A percentile compares a stretch with the other conserved stretches of the same genome.
Evolutionary conservation across 1,139 yeast species (phyloP).

Genomic region (Hanseniaspora uvarum): DNA sequence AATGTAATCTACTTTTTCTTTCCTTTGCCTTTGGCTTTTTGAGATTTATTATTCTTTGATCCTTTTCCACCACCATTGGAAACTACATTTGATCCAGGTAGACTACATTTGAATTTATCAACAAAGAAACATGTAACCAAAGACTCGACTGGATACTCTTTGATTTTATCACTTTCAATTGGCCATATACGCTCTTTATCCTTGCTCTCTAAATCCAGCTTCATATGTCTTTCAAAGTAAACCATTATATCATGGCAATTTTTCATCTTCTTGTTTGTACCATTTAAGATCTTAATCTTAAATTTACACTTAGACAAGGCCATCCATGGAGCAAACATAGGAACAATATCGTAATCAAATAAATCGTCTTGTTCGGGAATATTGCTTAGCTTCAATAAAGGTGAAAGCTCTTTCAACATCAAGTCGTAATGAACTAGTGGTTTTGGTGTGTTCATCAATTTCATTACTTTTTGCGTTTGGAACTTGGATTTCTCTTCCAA

Average conservation of each 20-base stretch:
- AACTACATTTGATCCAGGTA: constrained; percentile 28
- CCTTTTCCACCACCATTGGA: constrained; percentile 23
- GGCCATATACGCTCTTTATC: constrained; percentile 65
- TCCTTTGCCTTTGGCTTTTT: background rate
- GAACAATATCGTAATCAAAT: constrained; percentile 38
- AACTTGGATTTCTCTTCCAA: constrained; percentile 41
- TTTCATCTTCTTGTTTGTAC: constrained; percentile 81
- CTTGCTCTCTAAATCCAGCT: constrained; percentile 40
- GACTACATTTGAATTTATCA: constrained; percentile 37
- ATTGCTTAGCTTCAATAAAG: constrained; percentile 35
- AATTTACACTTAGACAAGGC: constrained; percentile 65
- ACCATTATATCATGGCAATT: constrained; percentile 60
- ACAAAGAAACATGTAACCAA: constrained; percentile 45
- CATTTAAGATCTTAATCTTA: constrained; percentile 79
- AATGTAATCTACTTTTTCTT: constrained; percentile 4
- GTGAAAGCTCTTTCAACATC: constrained; percentile 33
- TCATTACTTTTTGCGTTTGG: constrained; percentile 20
- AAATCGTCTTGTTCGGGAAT: constrained; percentile 30
- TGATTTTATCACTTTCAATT: constrained; percentile 50
- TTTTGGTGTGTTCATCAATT: constrained; percentile 35
- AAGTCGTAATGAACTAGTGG: constrained; percentile 29
- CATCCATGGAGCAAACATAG: constrained; percentile 90
- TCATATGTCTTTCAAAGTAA: constrained; percentile 45
- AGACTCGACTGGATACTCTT: constrained; percentile 48
- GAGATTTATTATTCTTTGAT: constrained; percentile 19